Base-by-base conservation (phyloP, 2,329 filamentous ascomycete genomes). In the Xylariaceae sp. region DNA sequence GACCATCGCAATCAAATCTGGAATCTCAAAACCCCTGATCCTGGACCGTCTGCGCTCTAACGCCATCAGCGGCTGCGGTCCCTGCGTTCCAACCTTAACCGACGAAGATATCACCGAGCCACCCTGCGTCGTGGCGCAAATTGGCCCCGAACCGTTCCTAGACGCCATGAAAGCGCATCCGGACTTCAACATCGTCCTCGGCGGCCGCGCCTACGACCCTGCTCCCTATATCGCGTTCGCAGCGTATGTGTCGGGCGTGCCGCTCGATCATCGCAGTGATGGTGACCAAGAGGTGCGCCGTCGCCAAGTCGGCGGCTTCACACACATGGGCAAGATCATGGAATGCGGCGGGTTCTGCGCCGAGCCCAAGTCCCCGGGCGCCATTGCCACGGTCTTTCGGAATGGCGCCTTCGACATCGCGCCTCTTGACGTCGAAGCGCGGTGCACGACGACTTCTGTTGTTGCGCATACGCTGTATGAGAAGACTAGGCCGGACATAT, bases 261-360 rank as follows among this genome's bases (percentile, higher is more conserved):
- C 48, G 8, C 20, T 49, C 11, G 41, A 52, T 6, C n/a, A n/a
- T n/a, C n/a, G n/a, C n/a, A n/a, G n/a, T n/a, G n/a, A n/a, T n/a
- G n/a, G n/a, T n/a, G 37, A 52, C 22, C 44, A 38, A 8, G 44
- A 53, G 5, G 43, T 44, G 20, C 38, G 49, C 17, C 39, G 47
- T 40, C 39, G 45, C 16, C 42, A 55, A 23, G 44, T 57, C 6
- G 73, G 71, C 0, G 65, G 64, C 0, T 68, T 70, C 25, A 63
- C 63, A 6, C 74, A 79, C 52, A 76, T 79, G 73, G 77, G 76
- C 7, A 78, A 80, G 61, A 73, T 79, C 8, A 65, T 79, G 59
- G 76, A 79, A 50, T 79, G 75, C 17, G 75, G 74, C 1, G 66
- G 71, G 0, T 52, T 65, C 1, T 79, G 75, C 52, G 68, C 73